A percentile compares a stretch with the other conserved stretches of the same genome.
These are phyloP conservation scores for Pistacia atlantica DNA, from an alignment of 345 rosid species.

Conservation along the genomic window DNA sequence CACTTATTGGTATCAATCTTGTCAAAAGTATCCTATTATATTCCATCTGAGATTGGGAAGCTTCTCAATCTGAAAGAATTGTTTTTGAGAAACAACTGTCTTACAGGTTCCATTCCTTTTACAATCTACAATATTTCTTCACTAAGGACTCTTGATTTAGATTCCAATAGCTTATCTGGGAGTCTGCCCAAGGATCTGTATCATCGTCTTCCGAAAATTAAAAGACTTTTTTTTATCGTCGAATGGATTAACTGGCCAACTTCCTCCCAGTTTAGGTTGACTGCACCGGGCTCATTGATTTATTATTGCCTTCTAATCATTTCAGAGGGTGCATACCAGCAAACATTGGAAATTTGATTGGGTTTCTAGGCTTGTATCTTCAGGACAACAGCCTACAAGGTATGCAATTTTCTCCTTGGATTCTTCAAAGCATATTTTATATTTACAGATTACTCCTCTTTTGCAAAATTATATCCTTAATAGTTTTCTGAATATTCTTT, in stretches of 20 bases:
- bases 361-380: neutral
- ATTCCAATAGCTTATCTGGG: neutral
- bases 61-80: neutral
- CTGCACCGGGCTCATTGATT: neutral
- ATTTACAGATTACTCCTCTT: too few relatives aligned
- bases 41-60: slow-evolving; percentile 1
- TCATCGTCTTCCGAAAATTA: neutral
- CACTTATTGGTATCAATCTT: too few relatives aligned
- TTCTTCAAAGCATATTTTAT: too few relatives aligned
- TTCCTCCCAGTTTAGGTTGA: neutral
- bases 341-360: neutral
- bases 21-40: too few relatives aligned
- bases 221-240: neutral
- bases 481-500: too few relatives aligned
- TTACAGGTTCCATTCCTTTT: slow-evolving; percentile 1
- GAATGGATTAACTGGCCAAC: neutral
- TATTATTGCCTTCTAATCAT: neutral
- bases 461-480: too few relatives aligned
- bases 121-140: slow-evolving; percentile 15
- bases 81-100: neutral
- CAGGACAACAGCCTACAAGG: neutral
- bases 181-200: neutral
- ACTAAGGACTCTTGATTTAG: neutral
- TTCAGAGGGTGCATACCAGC: neutral
- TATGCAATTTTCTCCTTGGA: neutral